Base-by-base conservation (phyloP, 805 yeast species). In the Candida chauliodis region DNA sequence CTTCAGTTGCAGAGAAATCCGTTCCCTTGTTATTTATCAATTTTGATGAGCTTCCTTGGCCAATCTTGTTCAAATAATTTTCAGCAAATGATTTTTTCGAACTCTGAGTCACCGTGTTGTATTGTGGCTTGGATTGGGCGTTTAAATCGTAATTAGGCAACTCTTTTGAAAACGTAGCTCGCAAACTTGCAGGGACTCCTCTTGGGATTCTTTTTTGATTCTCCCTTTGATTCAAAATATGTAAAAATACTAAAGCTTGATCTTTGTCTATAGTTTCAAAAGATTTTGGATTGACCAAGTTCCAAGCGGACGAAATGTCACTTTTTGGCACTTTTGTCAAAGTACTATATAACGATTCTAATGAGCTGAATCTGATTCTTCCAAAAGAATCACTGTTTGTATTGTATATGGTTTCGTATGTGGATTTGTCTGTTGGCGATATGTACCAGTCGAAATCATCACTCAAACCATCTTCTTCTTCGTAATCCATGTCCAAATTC, bases 401-500 rank as follows among this genome's bases (percentile, higher is more conserved):
- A 26, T 80, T 69, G 56, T 89, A 85, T 23, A 93, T 78, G 22
- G 83, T 70, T 53, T 86, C 91, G 61, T 93, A 93, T 11, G 83
- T 76, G 2, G 77, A 50, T 53, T 81, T 79, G 53, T 93, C 98
- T 8, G 80, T 74, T 16, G 97, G 98, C 3, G 96, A 80, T 48
- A 93, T 89, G 63, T 93, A 93, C 99, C 99, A 93, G 57, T 90
- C 96, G 55, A 93, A 87, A 51, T 81, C 86, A 26, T 79, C 73
- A 31, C 80, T 70, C 36, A 78, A 61, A 28, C 80, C 79, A 35
- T 82, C 88, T 46, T 74, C 84, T 38, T 77, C 79, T 18, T 36
- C 42, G 14, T 36, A 43, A 15, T 40, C 45, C 25, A 40, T 41
- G 2, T 43, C 43, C 26, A 45, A 33, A 36, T 50, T 52, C 18